Conservation (phyloP, 2,329 filamentous ascomycete species). For the Simplicillium aogashimaense region DNA sequence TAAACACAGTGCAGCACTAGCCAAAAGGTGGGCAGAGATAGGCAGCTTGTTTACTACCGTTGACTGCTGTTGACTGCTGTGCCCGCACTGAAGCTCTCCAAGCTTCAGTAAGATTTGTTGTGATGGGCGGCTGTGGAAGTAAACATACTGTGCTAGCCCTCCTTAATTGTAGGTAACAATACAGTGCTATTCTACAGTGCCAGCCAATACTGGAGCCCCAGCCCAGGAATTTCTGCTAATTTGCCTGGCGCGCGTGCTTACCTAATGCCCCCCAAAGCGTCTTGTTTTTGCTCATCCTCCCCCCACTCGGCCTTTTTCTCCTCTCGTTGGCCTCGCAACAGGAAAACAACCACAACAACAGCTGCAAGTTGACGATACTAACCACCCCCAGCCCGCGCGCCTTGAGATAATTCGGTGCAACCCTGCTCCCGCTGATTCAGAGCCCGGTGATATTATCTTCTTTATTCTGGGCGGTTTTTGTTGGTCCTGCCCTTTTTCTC, state of each 20-base stretch:
- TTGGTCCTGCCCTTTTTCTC: neutral
- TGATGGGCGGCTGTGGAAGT: too few relatives aligned
- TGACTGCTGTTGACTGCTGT: too few relatives aligned
- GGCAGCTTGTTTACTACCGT: too few relatives aligned
- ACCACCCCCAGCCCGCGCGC: conserved; percentile 19
- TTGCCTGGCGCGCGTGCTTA: conserved; percentile 10
- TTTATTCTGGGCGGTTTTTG: conserved; percentile 4
- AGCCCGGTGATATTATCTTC: conserved; percentile 7
- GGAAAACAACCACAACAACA: conserved; percentile 31
- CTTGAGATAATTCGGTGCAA: conserved; percentile 8
- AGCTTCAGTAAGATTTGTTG: too few relatives aligned
- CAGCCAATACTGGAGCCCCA: neutral
- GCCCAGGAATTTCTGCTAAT: neutral
- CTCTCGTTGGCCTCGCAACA: conserved; percentile 34
- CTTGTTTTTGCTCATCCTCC: conserved; percentile 3
- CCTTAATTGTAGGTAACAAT: neutral
- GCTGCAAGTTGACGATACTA: conserved; percentile 13
- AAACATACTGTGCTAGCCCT: neutral
- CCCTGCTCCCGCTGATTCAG: conserved; percentile 8
- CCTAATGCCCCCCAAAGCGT: conserved; percentile 8
- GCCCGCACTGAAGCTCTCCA: too few relatives aligned
- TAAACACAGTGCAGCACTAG: too few relatives aligned
- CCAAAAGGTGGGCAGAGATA: too few relatives aligned
- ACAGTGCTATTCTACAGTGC: neutral
- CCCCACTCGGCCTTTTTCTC: conserved; percentile 17